A percentile compares a stretch with the other conserved stretches of the same genome.
These are phyloP conservation scores for Tolypocladium pustulatum DNA, from an alignment of 2,329 filamentous ascomycete species.

Conservation along the genomic window DNA sequence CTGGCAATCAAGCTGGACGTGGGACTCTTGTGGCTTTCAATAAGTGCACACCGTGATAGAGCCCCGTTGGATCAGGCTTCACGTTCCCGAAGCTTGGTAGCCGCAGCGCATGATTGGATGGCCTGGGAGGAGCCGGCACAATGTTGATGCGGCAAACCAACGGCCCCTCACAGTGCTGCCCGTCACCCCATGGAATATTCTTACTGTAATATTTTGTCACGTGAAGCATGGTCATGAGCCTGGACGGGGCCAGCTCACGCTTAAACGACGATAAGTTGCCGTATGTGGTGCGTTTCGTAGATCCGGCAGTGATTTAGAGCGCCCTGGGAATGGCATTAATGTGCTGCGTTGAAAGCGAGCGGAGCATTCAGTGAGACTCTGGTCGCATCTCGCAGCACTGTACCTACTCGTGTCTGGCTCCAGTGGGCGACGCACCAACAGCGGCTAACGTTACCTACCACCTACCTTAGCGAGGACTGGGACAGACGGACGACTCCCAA, in stretches of 20 bases:
- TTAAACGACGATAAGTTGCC: not conserved
- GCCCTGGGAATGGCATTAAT: not conserved
- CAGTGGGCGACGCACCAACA: not conserved
- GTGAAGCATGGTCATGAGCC: constrained; percentile 22
- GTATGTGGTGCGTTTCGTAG: too few relatives aligned
- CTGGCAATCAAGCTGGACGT: not conserved
- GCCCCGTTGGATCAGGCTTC: not conserved
- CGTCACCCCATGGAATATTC: not conserved
- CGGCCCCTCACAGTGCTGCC: constrained; percentile 15
- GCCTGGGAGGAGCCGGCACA: constrained; percentile 11
- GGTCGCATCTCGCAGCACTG: constrained; percentile 1
- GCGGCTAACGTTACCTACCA: too few relatives aligned
- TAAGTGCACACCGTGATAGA: not conserved
- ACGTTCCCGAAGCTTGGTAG: not conserved
- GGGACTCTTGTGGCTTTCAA: not conserved
- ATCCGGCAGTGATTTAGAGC: not conserved
- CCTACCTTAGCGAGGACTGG: constrained; percentile 4
- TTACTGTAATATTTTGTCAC: constrained; percentile 22
- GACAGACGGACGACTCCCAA: constrained; percentile 2
- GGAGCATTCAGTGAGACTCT: not conserved
- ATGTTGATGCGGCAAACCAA: constrained; percentile 13
- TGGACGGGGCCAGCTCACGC: constrained; percentile 13
- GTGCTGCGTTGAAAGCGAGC: not conserved
- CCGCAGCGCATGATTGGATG: constrained; percentile 14
- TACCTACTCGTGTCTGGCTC: constrained; percentile 5